Percentiles rank a stretch among this genome's conserved stretches.
Conservation (phyloP, 83 land plant genomes). For the Diphasiastrum complanatum region DNA sequence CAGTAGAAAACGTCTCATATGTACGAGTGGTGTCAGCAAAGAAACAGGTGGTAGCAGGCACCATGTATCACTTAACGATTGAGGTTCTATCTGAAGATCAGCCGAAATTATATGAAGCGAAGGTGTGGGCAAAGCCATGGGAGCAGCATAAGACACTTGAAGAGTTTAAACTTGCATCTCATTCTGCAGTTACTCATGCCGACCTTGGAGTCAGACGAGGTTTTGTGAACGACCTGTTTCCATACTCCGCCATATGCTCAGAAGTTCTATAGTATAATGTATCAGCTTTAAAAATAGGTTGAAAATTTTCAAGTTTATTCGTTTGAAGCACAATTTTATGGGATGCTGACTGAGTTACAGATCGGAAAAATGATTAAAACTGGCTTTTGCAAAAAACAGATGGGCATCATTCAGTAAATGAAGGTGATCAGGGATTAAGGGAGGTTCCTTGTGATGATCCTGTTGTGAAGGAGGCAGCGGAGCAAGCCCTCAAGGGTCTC, state of each 20-base stretch:
- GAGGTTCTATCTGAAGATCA: conserved; percentile 48
- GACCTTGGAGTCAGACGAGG: conserved; percentile 42
- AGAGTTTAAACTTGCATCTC: conserved; percentile 40
- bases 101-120: conserved; percentile 58
- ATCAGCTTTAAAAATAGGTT: no score
- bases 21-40: conserved; percentile 50
- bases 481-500: conserved; percentile 57
- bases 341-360: no score
- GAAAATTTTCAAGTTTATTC: no score
- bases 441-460: conserved; percentile 67
- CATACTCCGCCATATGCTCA: neutral
- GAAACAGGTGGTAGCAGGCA: conserved; percentile 71
- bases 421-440: conserved; percentile 39
- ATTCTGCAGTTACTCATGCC: conserved; percentile 4
- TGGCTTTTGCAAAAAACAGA: neutral
- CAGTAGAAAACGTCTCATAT: conserved; percentile 36
- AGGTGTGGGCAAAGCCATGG: conserved; percentile 81
- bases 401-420: neutral
- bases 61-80: conserved; percentile 50
- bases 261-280: neutral
- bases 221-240: neutral
- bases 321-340: no score
- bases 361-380: neutral
- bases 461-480: conserved; percentile 66
- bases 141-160: conserved; percentile 54